These are phyloP conservation scores for Ilex paraguariensis DNA, from an alignment of 305 asterid species.

Conservation along the genomic window DNA sequence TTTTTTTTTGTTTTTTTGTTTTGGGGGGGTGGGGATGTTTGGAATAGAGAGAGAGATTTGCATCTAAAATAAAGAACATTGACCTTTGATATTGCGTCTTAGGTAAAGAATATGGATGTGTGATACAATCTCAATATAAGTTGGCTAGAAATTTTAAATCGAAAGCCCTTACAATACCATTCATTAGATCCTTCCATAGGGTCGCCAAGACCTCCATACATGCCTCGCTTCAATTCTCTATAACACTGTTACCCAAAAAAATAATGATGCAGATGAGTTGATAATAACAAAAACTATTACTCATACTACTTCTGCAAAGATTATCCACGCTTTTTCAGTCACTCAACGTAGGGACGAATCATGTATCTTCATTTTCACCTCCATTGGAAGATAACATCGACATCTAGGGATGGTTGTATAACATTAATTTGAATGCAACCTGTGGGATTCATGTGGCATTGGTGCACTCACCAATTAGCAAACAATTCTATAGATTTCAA, in stretches of 20 bases:
- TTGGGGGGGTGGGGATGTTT: neutral
- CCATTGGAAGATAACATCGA: no score
- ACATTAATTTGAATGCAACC: no score
- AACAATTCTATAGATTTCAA: no score
- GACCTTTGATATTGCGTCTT: neutral
- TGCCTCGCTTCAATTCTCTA: conserved; percentile 59
- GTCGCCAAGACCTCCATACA: conserved; percentile 71
- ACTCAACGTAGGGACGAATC: no score
- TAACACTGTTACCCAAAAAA: conserved; percentile 50
- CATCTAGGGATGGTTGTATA: no score
- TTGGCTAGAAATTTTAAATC: neutral
- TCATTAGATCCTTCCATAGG: conserved; percentile 59
- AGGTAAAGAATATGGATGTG: neutral
- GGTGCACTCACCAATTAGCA: no score
- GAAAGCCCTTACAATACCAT: conserved; percentile 39
- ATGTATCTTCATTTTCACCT: no score
- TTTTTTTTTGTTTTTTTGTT: no score
- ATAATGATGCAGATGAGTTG: neutral
- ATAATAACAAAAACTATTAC: neutral
- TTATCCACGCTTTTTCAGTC: no score
- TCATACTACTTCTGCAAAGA: no score
- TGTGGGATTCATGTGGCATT: no score
- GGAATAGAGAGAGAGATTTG: no score
- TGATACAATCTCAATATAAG: neutral
- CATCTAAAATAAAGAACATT: neutral